Evolutionary conservation across 805 yeast genomes (phyloP), one percentile per base, ranked within the genome.

Genomic region (Starmerella sp.): DNA sequence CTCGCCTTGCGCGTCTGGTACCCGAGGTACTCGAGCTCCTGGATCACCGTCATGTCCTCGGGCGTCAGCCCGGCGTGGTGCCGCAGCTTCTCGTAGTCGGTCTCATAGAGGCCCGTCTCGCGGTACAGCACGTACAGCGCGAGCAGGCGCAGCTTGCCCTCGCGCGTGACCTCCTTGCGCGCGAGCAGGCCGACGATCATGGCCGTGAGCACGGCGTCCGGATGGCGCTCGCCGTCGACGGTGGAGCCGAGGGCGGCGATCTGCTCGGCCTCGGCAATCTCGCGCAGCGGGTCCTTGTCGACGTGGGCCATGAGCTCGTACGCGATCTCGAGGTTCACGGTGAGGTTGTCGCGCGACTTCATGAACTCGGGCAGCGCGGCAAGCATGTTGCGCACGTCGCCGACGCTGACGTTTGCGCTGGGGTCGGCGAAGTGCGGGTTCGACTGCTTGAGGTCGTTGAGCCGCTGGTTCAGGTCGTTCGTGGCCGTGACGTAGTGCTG

Each of bases 191-290:
- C 74, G 32, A 90, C 72, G 54, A 89, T 70, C 37, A 77, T 79
- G 51, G 80, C 84, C 28, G 60, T 59, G 10, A 61, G 51, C 29
- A 41, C 42, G 9, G 45, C 54, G 31, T 53, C 53, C 5, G 52
- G 47, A 17, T 42, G 48, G 17, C 32, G 34, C 22, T 51, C 56
- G 3, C 91, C 89, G 59, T 86, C 85, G 48, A 81, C 73, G 54
- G 81, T 82, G 3, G 77, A 67, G 28, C 95, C 95, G 44, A 80
- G 79, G 4, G 88, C 86, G 59, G 89, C 75, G 17, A 82, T 78
- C 69, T 90, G 96, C 69, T 93, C 97, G 56, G 89, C 76, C 59
- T 86, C 93, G 1, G 95, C 87, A 17, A 86, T 74, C 57, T 80
- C 87, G 8, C 84, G 81, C 60, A 88, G 70, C 43, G 78, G 75